Conservation (phyloP, 2,329 filamentous ascomycete species). For the Botrytis paeoniae region DNA sequence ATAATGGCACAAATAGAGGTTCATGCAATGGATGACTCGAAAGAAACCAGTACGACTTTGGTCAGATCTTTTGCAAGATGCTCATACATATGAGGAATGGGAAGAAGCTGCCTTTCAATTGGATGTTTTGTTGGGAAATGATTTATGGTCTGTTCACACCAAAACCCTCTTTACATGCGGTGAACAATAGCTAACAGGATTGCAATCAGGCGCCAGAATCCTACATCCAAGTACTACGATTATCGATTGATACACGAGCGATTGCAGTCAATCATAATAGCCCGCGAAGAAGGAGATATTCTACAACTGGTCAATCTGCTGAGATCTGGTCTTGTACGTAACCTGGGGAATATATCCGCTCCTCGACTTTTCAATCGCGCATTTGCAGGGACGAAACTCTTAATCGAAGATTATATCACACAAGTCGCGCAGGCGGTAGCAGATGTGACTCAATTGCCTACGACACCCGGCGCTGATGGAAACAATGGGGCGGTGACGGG, state of each 20-base stretch:
- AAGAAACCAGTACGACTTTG: constrained; percentile 64
- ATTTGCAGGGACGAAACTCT: constrained; percentile 82
- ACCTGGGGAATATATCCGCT: constrained; percentile 86
- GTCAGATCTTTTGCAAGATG: constrained; percentile 61
- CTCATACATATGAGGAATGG: constrained; percentile 79
- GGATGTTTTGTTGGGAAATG: constrained; percentile 77
- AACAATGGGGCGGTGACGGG: constrained; percentile 42
- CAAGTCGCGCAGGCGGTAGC: constrained; percentile 79
- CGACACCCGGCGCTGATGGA: constrained; percentile 45
- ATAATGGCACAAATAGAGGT: constrained; percentile 51
- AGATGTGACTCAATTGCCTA: constrained; percentile 68
- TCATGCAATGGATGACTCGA: constrained; percentile 63
- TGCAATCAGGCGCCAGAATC: constrained; percentile 68
- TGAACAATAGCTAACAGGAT: not conserved
- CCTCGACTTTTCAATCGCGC: constrained; percentile 79
- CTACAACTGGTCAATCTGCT: constrained; percentile 74
- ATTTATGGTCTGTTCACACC: constrained; percentile 62
- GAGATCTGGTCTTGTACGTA: constrained; percentile 75
- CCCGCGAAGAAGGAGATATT: constrained; percentile 69
- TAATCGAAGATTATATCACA: constrained; percentile 88
- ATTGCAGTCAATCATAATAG: constrained; percentile 65
- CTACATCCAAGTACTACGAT: constrained; percentile 79
- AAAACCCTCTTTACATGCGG: not conserved
- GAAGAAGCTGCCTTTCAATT: constrained; percentile 77
- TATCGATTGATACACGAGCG: constrained; percentile 79